Base-by-base conservation (phyloP, 2,329 filamentous ascomycete genomes). In the Mycocentrospora acerina region DNA sequence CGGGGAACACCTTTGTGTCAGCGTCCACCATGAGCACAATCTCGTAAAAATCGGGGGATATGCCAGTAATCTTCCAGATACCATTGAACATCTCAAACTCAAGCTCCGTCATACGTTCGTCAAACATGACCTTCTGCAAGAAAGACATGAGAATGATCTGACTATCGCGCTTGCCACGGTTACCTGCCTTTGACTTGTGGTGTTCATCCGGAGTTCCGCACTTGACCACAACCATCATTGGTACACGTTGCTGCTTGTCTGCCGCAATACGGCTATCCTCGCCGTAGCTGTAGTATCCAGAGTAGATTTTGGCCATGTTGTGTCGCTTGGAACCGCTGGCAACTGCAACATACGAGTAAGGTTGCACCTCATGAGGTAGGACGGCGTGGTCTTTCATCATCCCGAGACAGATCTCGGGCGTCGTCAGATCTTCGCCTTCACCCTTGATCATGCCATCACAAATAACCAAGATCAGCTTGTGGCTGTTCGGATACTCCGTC, bases 1-100 rank as follows among this genome's bases (percentile, higher is more conserved):
- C 93, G 2, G 93, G 93, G 80, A 96, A 98, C 31, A 98, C 90
- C 69, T 98, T 98, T 31, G 93, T 98, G 69, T 98, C 93, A 65
- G 93, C 93, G 70, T 98, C 93, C 34, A 98, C 93, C 91, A 97
- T 97, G 70, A 98, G 87, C 46, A 97, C 88, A 16, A 91, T 85
- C 68, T 98, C 93, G 69, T 97, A 98, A 68, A 90, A 98, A 70
- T 98, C 93, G 11, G 93, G 93, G 4, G 90, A 95, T 48, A 98
- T 97, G 55, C 94, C 94, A 13, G 93, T 98, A 29, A 98, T 88
- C 69, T 95, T 95, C 90, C 91, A 98, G 48, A 98, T 78, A 37
- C 93, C 93, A 66, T 97, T 98, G 76, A 98, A 98, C 88, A 98
- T 97, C 66, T 98, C 93, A 62, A 90, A 98, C 68, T 98, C 93